Evolutionary conservation across 176 grass and related monocot genomes (phyloP), one percentile per base, ranked within the genome.

Genomic region (Otatea glauca): DNA sequence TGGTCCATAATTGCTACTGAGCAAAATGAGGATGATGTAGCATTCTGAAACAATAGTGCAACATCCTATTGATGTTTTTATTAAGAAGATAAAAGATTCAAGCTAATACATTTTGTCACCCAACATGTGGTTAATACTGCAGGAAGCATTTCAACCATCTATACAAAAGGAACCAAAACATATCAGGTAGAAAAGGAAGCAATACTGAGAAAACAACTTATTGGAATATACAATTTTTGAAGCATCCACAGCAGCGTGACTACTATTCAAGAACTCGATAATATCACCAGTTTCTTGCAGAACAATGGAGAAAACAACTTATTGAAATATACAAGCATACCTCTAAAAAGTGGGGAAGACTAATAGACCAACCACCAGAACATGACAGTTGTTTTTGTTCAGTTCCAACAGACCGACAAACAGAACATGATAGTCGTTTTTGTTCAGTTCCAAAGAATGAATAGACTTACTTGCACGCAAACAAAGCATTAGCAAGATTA

Each of bases 401-500:
- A 42, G 38, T 77, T 68, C 6, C 42, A 78, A 77, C 66, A 65
- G 24, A 72, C 16, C 8, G 70, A 79, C 43, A 82, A 62, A 14
- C 14, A 84, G 24, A 78, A 77, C 66, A 65, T 34, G 48, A 60
- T 66, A 76, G 15, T 21, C 24, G 4, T 3, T 44, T 67, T 21
- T 14, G 5, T 21, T 72, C 51, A 42, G 38, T 77, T 68, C 9
- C 42, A 76, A 76, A 7, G 16, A 67, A 78, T 63, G 29, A 23
- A 41, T 37, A 74, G 38, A 73, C 96, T 93, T 94, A 98, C 96
- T 75, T 90, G 92, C 62, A 80, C 77, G 29, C 29, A 29, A 29
- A 1, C 29, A 29, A 29, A 29, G 29, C 29, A 29, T 29, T 29
- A 1, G 29, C 29, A 29, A 29, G 29, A 29, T 37, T 38, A 9